A percentile compares a stretch with the other conserved stretches of the same genome.
Conservation (phyloP, 768 basidiomycete species). For the Lactifluus subvellereus region DNA sequence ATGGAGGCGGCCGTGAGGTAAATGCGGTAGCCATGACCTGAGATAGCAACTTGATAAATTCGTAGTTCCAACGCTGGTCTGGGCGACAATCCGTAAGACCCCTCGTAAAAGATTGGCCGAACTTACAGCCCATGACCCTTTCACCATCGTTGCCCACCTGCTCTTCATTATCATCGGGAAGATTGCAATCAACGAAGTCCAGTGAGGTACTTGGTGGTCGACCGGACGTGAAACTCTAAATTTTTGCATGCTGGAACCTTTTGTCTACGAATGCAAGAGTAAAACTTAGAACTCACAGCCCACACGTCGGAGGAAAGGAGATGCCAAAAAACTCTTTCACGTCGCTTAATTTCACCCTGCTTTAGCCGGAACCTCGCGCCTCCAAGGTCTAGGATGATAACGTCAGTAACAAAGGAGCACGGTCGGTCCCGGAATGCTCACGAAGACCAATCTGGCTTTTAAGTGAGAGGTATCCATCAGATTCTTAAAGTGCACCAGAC, state of each 20-base stretch:
- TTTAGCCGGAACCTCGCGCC: conserved; percentile 55
- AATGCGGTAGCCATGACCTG: conserved; percentile 31
- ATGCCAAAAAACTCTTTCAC: conserved; percentile 61
- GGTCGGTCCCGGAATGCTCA: conserved; percentile 26
- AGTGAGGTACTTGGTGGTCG: conserved; percentile 27
- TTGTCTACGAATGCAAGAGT: neutral
- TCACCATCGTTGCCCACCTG: conserved; percentile 3
- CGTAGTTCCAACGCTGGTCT: conserved; percentile 51
- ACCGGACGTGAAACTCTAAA: conserved; percentile 29
- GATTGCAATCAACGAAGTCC: conserved; percentile 28
- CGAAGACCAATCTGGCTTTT: conserved; percentile 48
- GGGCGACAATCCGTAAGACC: neutral
- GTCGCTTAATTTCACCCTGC: conserved; percentile 39
- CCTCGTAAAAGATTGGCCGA: neutral
- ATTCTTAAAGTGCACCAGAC: conserved; percentile 27
- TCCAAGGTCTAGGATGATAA: conserved; percentile 44
- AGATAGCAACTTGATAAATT: conserved; percentile 46
- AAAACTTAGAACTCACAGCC: conserved; percentile 36
- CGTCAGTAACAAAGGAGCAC: conserved; percentile 18
- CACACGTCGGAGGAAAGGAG: conserved; percentile 59
- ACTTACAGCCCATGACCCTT: conserved; percentile 18
- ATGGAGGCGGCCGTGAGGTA: conserved; percentile 43
- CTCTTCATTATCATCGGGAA: conserved; percentile 23
- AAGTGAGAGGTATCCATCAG: neutral
- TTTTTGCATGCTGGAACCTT: neutral